Conservation (phyloP, 352 stramenopile species). For the Discostella stelligera region DNA sequence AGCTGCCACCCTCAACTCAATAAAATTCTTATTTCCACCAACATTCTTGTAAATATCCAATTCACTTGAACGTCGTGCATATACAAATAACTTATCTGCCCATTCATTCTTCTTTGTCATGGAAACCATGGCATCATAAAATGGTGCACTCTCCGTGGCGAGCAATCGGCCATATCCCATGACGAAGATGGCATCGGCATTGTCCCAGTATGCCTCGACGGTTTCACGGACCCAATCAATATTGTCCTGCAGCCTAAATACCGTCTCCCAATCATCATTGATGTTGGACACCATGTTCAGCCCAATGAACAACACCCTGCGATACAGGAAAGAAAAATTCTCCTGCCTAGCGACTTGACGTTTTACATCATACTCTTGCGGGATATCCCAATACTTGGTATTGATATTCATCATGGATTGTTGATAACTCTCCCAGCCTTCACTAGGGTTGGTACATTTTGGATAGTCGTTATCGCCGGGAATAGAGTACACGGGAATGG, state of each 20-base stretch:
- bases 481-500: conserved; percentile 26
- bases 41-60: conserved; percentile 12
- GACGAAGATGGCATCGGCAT: conserved; percentile 41
- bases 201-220: conserved; percentile 13
- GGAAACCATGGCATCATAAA: conserved; percentile 24
- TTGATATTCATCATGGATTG: conserved; percentile 27
- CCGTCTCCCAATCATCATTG: conserved; percentile 36
- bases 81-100: conserved; percentile 32
- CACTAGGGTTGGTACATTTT: conserved; percentile 11
- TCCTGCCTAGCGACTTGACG: conserved; percentile 32
- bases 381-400: conserved; percentile 46
- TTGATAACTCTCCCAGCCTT: conserved; percentile 24
- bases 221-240: conserved; percentile 46
- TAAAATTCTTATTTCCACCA: conserved; percentile 16
- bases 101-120: conserved; percentile 27
- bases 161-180: conserved; percentile 31
- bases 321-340: conserved; percentile 69
- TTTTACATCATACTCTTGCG: conserved; percentile 40
- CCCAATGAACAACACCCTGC: conserved; percentile 59
- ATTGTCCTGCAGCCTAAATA: conserved; percentile 35
- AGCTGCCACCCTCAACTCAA: conserved; percentile 31
- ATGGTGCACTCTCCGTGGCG: conserved; percentile 13
- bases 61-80: conserved; percentile 20
- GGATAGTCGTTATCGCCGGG: conserved; percentile 30
- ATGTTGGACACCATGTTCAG: conserved; percentile 55